A percentile compares a stretch with the other conserved stretches of the same genome.
phyloP scores from a whole-genome alignment of 768 basidiomycete genomes.

The Xerocomus brunneocitrinus region DNA sequence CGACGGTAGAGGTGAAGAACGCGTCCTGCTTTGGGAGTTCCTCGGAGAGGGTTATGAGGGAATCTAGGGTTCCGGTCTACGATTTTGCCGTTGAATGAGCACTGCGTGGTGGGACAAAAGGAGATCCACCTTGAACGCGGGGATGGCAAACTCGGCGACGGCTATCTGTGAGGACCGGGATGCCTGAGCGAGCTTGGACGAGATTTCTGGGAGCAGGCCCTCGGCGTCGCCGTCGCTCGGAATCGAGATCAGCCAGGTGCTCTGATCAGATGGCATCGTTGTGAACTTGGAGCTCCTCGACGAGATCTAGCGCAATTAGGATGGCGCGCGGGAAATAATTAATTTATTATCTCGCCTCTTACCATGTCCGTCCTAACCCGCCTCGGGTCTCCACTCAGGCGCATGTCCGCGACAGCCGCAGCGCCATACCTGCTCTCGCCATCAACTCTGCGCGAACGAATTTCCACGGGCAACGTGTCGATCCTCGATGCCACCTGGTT shows the following conservation, averaged over 20 bases:
- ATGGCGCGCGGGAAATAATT: constrained; percentile 10
- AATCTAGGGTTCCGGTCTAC: constrained; percentile 92
- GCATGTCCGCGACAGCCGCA: constrained; percentile 36
- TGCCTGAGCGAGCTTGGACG: constrained; percentile 56
- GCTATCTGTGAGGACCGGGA: constrained; percentile 46
- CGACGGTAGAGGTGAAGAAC: constrained; percentile 81
- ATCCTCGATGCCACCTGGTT: constrained; percentile 85
- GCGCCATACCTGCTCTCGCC: constrained; percentile 54
- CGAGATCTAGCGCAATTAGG: neutral
- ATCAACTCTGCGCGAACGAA: constrained; percentile 37
- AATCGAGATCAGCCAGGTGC: constrained; percentile 87
- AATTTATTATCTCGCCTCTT: neutral
- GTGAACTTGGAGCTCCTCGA: neutral
- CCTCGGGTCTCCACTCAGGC: constrained; percentile 11
- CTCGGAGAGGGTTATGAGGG: constrained; percentile 84
- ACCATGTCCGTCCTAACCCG: constrained; percentile 5
- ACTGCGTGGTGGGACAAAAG: neutral
- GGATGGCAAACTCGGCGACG: constrained; percentile 67
- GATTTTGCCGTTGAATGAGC: constrained; percentile 10
- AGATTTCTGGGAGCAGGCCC: constrained; percentile 60
- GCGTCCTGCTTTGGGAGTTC: constrained; percentile 88
- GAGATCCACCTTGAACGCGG: constrained; percentile 81
- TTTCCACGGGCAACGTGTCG: constrained; percentile 29
- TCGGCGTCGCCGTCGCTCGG: constrained; percentile 86
- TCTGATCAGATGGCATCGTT: constrained; percentile 93